Conservation (phyloP, 78 protist genomes). For the Cavenderia fasciculata region DNA sequence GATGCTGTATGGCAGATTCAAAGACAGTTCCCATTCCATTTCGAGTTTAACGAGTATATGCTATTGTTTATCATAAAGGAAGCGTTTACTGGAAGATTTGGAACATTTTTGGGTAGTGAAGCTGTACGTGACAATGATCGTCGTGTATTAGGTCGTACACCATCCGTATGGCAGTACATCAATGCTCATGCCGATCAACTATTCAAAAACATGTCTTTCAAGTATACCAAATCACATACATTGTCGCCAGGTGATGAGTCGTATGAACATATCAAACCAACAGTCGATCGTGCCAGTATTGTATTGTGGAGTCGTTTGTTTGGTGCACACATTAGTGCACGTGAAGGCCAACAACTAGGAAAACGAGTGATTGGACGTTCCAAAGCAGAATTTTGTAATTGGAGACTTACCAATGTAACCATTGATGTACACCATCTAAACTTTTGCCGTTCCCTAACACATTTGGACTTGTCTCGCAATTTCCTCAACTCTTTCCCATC, state of each 20-base stretch:
- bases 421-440: neutral
- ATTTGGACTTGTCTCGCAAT: conserved; percentile 17
- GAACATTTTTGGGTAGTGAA: conserved; percentile 47
- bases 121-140: conserved; percentile 26
- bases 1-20: conserved; percentile 77
- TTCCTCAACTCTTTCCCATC: conserved; percentile 53
- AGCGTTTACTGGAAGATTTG: conserved; percentile 61
- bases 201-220: conserved; percentile 7
- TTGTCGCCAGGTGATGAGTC: neutral
- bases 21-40: conserved; percentile 71
- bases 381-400: conserved; percentile 4
- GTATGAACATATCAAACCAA: conserved; percentile 23
- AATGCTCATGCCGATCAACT: neutral
- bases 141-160: conserved; percentile 12
- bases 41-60: conserved; percentile 52
- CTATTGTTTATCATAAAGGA: conserved; percentile 22
- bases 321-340: conserved; percentile 28
- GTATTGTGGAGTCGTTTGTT: conserved; percentile 49
- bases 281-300: conserved; percentile 18
- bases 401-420: conserved; percentile 26
- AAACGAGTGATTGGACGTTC: conserved; percentile 40
- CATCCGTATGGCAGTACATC: conserved; percentile 42
- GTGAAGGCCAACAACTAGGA: conserved; percentile 18
- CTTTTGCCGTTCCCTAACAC: conserved; percentile 3
- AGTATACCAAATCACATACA: neutral